Base-by-base conservation (phyloP, 208 protist genomes). In the Trypanosoma cruzi region DNA sequence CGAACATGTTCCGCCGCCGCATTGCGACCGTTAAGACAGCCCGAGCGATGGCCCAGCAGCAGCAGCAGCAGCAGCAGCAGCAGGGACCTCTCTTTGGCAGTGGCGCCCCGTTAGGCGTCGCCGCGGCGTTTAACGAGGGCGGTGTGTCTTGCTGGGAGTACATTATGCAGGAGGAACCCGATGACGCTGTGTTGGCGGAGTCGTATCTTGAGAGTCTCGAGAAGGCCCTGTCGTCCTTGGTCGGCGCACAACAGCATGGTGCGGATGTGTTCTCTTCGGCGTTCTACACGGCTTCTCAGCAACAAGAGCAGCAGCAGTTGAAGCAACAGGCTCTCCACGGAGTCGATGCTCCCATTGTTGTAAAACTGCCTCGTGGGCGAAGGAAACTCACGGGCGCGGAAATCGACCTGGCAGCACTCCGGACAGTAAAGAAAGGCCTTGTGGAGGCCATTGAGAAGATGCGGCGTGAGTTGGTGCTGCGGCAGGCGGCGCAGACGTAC, bases 71-170 rank as follows among this genome's bases (percentile, higher is more conserved):
- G 34, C 14, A 22, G 26, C 68, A 64, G n/a, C 59, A 64, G 32
- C 66, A 63, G 28, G 1, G 24, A 20, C 48, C 29, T 22, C 8
- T n/a, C 2, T 31, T 6, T 13, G 20, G 32, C 37, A 48, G 46
- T 24, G 32, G 13, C 34, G 22, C 59, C 13, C 28, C 34, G 14
- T n/a, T 53, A 1, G n/a, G 26, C 4, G 54, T 36, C 44, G 52
- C 69, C 31, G 34, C 26, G 14, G 36, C 40, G 4, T 64, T 53
- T 31, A 65, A 18, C 31, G 71, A 71, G 2, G 71, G 77, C 24
- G 84, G 80, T 4, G 77, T 93, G 13, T 88, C 82, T 1, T 86
- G 76, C 24, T 90, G 83, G 84, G 73, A 79, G 49, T 74, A 82
- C 46, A 80, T 93, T 53, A 54, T 78, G 34, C 62, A 64, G 63